phyloP scores from a whole-genome alignment of 2,329 filamentous ascomycete genomes.

The Triangularia verruculosa region DNA sequence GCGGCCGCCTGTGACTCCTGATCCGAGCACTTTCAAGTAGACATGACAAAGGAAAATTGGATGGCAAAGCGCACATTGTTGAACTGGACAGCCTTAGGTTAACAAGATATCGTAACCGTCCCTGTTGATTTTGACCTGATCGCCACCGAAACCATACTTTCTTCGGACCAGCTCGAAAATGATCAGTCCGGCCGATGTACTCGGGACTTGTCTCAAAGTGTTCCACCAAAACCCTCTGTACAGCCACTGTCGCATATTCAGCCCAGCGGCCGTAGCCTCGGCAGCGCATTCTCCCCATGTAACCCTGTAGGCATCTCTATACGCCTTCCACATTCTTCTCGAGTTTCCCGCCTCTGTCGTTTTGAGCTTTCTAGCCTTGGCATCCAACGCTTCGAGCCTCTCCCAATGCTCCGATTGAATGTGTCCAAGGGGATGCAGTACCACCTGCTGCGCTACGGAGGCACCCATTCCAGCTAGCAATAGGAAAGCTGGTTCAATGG shows the following conservation, averaged over 20 bases:
- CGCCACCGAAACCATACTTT: constrained; percentile 64
- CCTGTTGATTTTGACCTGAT: constrained; percentile 62
- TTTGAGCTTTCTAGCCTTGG: constrained; percentile 49
- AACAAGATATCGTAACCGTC: constrained; percentile 72
- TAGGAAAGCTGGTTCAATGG: constrained; percentile 70
- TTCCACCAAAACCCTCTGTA: constrained; percentile 71
- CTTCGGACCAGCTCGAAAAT: constrained; percentile 74
- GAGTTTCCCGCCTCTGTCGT: constrained; percentile 19
- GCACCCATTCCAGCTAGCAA: constrained; percentile 66
- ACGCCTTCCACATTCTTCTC: constrained; percentile 54
- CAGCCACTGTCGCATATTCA: constrained; percentile 59
- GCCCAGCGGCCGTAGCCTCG: constrained; percentile 55
- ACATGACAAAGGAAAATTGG: background rate
- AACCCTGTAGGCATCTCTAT: constrained; percentile 68
- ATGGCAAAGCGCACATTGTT: background rate
- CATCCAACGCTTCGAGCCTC: constrained; percentile 69
- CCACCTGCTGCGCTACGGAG: constrained; percentile 63
- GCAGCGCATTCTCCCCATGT: constrained; percentile 60
- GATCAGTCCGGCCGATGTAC: constrained; percentile 72
- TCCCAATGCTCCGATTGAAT: constrained; percentile 73
- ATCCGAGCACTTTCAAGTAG: no score
- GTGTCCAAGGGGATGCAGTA: constrained; percentile 69
- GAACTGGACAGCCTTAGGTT: constrained; percentile 31
- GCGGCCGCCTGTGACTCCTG: background rate
- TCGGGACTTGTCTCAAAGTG: constrained; percentile 70